Conservation (phyloP, 495 filamentous ascomycete genomes). For the Aspergillus asperescens region DNA sequence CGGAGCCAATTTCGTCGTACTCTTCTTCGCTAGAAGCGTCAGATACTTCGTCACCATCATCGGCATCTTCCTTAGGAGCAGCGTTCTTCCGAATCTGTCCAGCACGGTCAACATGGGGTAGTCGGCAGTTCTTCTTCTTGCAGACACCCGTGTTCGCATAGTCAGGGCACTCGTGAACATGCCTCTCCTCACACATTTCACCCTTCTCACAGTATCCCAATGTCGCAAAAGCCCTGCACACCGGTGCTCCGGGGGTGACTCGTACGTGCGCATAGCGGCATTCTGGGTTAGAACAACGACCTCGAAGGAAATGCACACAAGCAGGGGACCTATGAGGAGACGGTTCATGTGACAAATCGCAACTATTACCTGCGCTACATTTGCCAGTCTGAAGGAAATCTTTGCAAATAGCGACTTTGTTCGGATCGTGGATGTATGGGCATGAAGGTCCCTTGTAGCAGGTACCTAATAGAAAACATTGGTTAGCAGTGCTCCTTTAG, state of each 20-base stretch:
- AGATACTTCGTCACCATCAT: conserved; percentile 55
- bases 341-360: conserved; percentile 90
- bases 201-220: conserved; percentile 91
- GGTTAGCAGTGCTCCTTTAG: conserved; percentile 14
- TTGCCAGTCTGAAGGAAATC: conserved; percentile 73
- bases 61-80: conserved; percentile 34
- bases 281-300: conserved; percentile 80
- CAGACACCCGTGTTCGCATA: conserved; percentile 88
- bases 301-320: conserved; percentile 86
- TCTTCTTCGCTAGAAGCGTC: conserved; percentile 83
- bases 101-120: conserved; percentile 86
- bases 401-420: conserved; percentile 88
- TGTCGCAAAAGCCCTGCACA: conserved; percentile 79
- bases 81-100: conserved; percentile 60
- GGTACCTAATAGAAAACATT: conserved; percentile 54
- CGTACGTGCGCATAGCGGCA: conserved; percentile 89
- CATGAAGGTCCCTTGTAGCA: conserved; percentile 77
- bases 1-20: conserved; percentile 65
- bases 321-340: conserved; percentile 79
- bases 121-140: conserved; percentile 73
- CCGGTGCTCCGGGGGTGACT: conserved; percentile 72
- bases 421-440: conserved; percentile 76
- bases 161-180: conserved; percentile 88
- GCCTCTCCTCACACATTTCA: conserved; percentile 68
- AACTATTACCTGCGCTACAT: conserved; percentile 73